Conservation (phyloP, 441 rosid genomes). For the Pelargonium fulgidum region DNA sequence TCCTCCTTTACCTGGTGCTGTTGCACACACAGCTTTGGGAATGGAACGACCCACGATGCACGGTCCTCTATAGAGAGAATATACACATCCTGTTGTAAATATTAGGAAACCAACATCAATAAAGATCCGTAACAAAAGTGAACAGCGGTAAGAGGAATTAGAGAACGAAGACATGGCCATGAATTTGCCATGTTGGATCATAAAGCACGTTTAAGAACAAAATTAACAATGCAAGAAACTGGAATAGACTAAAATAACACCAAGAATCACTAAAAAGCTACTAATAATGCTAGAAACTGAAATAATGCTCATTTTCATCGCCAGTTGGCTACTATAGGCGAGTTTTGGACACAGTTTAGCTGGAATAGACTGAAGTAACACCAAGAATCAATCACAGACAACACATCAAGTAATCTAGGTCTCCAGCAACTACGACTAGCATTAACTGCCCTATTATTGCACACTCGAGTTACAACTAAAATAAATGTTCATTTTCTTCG, state of each 20-base stretch:
- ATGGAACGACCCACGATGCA: conserved; percentile 40
- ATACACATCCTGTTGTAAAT: conserved; percentile 46
- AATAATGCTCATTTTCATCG: not conserved
- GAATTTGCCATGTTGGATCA: not conserved
- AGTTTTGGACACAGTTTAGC: too few species aligned
- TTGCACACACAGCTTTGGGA: conserved; percentile 51
- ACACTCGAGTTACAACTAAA: too few species aligned
- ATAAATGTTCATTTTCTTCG: too few species aligned
- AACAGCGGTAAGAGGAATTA: conserved; percentile 3
- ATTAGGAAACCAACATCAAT: conserved; percentile 15
- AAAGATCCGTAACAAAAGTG: conserved; percentile 11
- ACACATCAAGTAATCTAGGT: too few species aligned
- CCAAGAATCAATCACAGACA: too few species aligned
- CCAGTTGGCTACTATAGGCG: not conserved
- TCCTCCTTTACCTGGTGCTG: conserved; percentile 71
- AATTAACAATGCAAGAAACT: not conserved
- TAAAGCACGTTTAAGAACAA: not conserved
- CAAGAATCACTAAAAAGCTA: not conserved
- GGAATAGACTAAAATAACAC: too few species aligned
- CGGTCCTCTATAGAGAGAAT: conserved; percentile 46
- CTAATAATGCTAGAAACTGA: not conserved
- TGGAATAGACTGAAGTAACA: too few species aligned
- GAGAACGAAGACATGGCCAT: not conserved
- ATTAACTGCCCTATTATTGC: too few species aligned
- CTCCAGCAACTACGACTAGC: too few species aligned